Evolutionary conservation across 1,139 yeast species (phyloP), one percentile per base, ranked within the genome.

Genomic region (Suhomyces guaymorum): DNA sequence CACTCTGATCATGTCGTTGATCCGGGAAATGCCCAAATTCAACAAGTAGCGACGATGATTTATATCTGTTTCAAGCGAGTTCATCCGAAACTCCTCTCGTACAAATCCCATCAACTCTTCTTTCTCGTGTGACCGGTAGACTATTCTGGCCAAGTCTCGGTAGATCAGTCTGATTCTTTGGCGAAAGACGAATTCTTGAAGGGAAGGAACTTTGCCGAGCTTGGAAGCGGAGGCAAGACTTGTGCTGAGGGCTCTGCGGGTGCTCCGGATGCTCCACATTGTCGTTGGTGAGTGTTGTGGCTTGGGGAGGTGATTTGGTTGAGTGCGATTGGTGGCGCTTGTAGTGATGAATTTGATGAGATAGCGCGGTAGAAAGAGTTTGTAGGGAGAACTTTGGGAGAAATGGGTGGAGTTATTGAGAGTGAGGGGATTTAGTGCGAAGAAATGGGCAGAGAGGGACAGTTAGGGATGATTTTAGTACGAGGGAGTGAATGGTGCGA

Each of bases 131-230:
- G 59, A 59, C 33, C 57, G 55, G 42, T 65, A 63, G 15, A 69
- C 51, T 28, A 60, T 50, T 28, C 74, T 42, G 30, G 63, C 43
- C 15, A 68, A 51, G 16, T 57, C 59, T 27, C 71, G 51, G 44
- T 70, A 70, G 2, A 62, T 57, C 15, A 52, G 46, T 18, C 52
- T 50, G 7, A 69, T 57, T 37, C 60, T 58, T 32, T 55, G 61
- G 22, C 73, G 56, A 34, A 70, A 69, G 14, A 70, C 38, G 42
- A 68, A 70, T 41, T 70, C 75, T 24, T 70, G 73, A 4, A 70
- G 51, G 3, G 73, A 54, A 51, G 32, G 36, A 0, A 33, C 27
- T 15, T 35, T 38, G 21, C 26, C 21, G 22, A 28, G 20, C 9
- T 10, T 19, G 21, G 32, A 20, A 10, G n/a, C 17, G 7, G 21